phyloP scores from a whole-genome alignment of 345 rosid species.

The Citrus inodora region DNA sequence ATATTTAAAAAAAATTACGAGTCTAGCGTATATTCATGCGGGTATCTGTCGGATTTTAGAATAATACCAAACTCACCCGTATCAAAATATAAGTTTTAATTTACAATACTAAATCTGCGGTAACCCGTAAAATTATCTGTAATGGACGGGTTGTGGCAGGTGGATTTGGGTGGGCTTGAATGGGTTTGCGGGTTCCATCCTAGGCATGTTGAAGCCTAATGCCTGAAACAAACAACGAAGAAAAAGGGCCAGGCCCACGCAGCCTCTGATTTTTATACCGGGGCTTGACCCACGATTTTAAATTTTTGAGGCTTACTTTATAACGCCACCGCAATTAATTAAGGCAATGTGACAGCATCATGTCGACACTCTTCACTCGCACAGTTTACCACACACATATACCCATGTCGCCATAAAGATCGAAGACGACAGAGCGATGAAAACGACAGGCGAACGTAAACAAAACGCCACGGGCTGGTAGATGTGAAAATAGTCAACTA shows the following conservation, averaged over 20 bases:
- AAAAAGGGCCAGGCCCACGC: neutral
- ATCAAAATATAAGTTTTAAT: accelerated
- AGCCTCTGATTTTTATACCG: neutral
- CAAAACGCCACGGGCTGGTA: conserved; percentile 25
- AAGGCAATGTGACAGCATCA: neutral
- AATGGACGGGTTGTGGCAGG: too few relatives aligned
- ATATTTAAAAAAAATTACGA: too few relatives aligned
- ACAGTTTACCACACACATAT: neutral
- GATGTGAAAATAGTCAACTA: conserved; percentile 19
- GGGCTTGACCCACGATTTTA: neutral
- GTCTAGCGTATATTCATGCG: accelerated
- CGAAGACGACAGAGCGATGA: conserved; percentile 2
- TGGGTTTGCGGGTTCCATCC: too few relatives aligned
- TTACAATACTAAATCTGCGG: too few relatives aligned
- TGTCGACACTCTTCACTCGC: neutral
- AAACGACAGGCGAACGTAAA: conserved; percentile 24
- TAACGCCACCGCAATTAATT: neutral
- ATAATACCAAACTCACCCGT: accelerated
- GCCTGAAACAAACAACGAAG: neutral
- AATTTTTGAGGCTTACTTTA: neutral
- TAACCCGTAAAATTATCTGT: too few relatives aligned
- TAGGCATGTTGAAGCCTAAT: too few relatives aligned
- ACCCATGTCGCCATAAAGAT: conserved; percentile 25
- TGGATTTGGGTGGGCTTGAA: too few relatives aligned
- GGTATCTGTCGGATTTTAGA: accelerated